Conservation (phyloP, 306 rosid species). For the Lathyrus aphaca region DNA sequence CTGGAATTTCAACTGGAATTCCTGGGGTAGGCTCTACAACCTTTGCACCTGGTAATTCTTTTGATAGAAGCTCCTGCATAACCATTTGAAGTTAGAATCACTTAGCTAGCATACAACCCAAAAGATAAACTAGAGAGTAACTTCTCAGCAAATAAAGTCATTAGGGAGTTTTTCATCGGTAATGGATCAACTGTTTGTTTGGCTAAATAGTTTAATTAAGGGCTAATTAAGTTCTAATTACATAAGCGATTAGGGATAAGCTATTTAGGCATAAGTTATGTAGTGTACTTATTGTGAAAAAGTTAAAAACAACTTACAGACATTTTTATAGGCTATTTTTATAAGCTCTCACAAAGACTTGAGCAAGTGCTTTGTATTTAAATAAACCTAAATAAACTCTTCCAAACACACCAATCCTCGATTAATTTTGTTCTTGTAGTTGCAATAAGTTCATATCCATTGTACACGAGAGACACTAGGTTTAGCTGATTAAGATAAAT, state of each 20-base stretch:
- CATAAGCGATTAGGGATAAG: not conserved
- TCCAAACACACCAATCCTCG: not conserved
- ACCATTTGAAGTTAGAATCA: slow-evolving; percentile 41
- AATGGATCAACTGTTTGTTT: not conserved
- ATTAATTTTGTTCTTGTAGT: not conserved
- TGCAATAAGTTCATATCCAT: not conserved
- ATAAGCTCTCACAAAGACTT: not conserved
- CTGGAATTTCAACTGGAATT: slow-evolving; percentile 57
- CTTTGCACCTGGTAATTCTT: slow-evolving; percentile 66
- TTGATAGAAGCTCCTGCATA: slow-evolving; percentile 74
- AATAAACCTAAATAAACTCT: too few species aligned
- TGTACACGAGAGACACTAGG: too few species aligned
- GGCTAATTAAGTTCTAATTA: not conserved
- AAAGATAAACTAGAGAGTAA: slow-evolving; percentile 15
- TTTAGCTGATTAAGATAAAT: too few species aligned
- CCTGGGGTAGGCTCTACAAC: slow-evolving; percentile 75
- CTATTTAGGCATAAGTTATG: not conserved
- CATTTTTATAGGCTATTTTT: not conserved
- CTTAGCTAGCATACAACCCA: slow-evolving; percentile 20
- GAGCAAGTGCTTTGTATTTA: not conserved
- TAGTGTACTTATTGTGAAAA: not conserved
- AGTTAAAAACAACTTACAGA: not conserved
- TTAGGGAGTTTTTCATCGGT: not conserved
- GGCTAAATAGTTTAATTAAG: not conserved
- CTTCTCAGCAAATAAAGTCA: slow-evolving; percentile 4